Evolutionary conservation across 2,329 filamentous ascomycete species (phyloP).

Genomic region (Aspergillus sp.): DNA sequence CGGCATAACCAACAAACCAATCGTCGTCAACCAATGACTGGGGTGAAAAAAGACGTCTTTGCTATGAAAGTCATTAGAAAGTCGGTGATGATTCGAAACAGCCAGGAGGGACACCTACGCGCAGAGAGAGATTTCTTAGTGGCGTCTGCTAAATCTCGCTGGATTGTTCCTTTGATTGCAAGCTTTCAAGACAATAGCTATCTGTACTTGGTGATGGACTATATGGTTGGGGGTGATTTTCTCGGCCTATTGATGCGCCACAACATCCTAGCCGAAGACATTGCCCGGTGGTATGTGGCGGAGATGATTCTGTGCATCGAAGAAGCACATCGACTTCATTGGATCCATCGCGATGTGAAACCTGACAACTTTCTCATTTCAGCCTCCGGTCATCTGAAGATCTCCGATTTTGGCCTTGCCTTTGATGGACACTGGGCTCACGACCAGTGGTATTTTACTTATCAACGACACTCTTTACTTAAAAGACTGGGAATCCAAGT

Average conservation of each 20-base stretch:
- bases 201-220: constrained; percentile 95
- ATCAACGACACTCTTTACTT: constrained; percentile 75
- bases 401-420: constrained; percentile 92
- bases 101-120: constrained; percentile 87
- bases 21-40: constrained; percentile 31
- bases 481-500: constrained; percentile 73
- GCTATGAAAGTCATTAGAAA: constrained; percentile 98
- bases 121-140: constrained; percentile 92
- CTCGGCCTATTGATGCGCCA: constrained; percentile 81
- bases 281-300: constrained; percentile 83
- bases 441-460: constrained; percentile 81
- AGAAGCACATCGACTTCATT: constrained; percentile 81
- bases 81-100: constrained; percentile 84
- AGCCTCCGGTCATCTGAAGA: constrained; percentile 84
- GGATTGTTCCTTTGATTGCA: constrained; percentile 83
- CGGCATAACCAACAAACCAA: constrained; percentile 23
- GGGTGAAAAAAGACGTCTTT: constrained; percentile 63
- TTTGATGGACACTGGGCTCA: constrained; percentile 97
- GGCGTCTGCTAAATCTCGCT: constrained; percentile 79
- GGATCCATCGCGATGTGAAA: constrained; percentile 95
- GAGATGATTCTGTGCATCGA: constrained; percentile 97
- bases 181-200: constrained; percentile 85
- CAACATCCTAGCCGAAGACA: constrained; percentile 74
- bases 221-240: constrained; percentile 96
- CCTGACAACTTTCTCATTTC: constrained; percentile 96